Percentiles rank a stretch among this genome's conserved stretches.
Conservation (phyloP, 306 rosid species). For the Cucurbita moschata region DNA sequence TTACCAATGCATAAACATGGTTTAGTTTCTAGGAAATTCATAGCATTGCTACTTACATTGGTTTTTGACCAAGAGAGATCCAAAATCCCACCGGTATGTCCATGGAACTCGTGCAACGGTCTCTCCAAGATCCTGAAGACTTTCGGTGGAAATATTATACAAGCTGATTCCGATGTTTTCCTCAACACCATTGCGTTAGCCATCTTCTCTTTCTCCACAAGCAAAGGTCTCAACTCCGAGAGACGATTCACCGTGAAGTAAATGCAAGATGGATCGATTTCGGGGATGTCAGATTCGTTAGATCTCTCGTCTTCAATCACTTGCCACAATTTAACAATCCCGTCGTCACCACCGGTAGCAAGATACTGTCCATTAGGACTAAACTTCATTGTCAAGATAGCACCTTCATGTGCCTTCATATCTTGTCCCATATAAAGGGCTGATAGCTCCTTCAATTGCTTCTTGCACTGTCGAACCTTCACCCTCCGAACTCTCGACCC, state of each 20-base stretch:
- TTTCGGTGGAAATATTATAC: constrained; percentile 68
- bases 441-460: constrained; percentile 65
- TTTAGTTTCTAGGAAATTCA: neutral
- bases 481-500: constrained; percentile 46
- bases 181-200: constrained; percentile 29
- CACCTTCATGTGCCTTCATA: constrained; percentile 77
- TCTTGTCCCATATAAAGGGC: constrained; percentile 83
- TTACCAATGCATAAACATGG: neutral
- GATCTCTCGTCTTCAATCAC: constrained; percentile 79
- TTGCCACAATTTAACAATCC: constrained; percentile 76
- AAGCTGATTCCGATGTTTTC: constrained; percentile 77
- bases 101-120: constrained; percentile 73
- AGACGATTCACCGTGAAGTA: constrained; percentile 69
- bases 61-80: constrained; percentile 88
- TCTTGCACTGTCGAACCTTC: constrained; percentile 54
- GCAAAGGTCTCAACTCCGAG: constrained; percentile 65
- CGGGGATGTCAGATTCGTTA: constrained; percentile 60
- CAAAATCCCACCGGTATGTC: constrained; percentile 66
- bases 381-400: constrained; percentile 78
- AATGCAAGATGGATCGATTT: constrained; percentile 66
- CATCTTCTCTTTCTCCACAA: constrained; percentile 54
- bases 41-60: constrained; percentile 54
- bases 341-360: constrained; percentile 86
- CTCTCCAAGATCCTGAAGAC: constrained; percentile 63
- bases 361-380: constrained; percentile 92